Evolutionary conservation across 495 filamentous ascomycete genomes (phyloP), one percentile per base, ranked within the genome.

Genomic region (Penicillium diatomitis): DNA sequence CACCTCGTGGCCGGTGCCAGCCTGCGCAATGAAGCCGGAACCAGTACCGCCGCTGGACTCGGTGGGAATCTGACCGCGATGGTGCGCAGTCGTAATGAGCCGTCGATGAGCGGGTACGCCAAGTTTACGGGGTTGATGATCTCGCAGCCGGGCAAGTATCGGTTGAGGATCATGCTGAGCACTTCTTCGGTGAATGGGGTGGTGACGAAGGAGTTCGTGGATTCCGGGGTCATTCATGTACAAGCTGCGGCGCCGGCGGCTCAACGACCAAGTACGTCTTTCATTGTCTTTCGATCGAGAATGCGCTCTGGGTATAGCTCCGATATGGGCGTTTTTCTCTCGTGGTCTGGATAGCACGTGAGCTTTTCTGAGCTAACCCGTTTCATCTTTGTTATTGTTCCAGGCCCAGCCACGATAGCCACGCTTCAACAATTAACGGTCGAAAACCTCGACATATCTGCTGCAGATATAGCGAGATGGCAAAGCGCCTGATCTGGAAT

Each of bases 361-460:
- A 20, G 20, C 20, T 20, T 20, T 20, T 20, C 20, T 2, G 2
- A 20, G 20, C 20, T 20, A 20, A 20, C 20, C 20, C 20, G 0
- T 20, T 20, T 20, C 20, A 20, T 20, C 20, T 20, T 0, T 20
- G 20, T 20, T 20, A 2, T 20, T 20, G 20, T 42, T 44, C 32
- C 49, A 71, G 68, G 57, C 48, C 48, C 64, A 6, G 34, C 51
- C n/a, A 62, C 67, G 34, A 39, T 67, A 10, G 47, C 53, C 4
- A 62, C 48, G 41, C 53, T 69, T 3, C 64, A 62, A 37, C 53
- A 40, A 45, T 58, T 72, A 28, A 60, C 64, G 9, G 48, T 60
- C 28, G 67, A 72, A 44, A 68, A 69, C 30, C 50, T 70, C 28
- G 69, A 65, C 49, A 69, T 72, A 37, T 60, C 69, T 2, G 41